These are phyloP conservation scores for Straminergon stramineum DNA, from an alignment of 225 moss, liverwort and hornwort species.

Conservation along the genomic window DNA sequence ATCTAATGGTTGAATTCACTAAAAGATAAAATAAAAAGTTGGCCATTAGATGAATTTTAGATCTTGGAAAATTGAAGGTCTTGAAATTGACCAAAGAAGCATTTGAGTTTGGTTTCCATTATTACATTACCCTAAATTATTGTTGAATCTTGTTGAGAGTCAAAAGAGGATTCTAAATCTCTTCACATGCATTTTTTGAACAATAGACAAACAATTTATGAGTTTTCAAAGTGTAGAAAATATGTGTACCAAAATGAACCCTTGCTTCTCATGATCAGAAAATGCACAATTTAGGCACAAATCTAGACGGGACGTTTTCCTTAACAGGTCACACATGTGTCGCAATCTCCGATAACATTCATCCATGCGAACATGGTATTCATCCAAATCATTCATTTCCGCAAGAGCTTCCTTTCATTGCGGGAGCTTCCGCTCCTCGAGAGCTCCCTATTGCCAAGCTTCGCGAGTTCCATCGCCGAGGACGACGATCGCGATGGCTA, in stretches of 20 bases:
- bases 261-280: not conserved
- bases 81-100: not conserved
- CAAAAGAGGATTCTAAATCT: not conserved
- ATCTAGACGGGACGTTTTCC: not conserved
- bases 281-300: not conserved
- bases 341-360: not conserved
- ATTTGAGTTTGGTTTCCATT: not conserved
- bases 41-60: no score
- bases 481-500: conserved; percentile 9
- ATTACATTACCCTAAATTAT: not conserved
- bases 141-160: not conserved
- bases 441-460: not conserved
- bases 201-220: fast-evolving
- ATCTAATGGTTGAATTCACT: not conserved
- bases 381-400: not conserved
- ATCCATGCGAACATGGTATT: not conserved
- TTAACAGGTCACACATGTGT: not conserved
- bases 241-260: not conserved
- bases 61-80: not conserved
- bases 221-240: not conserved
- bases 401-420: no score
- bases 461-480: not conserved
- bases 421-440: no score
- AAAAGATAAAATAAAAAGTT: not conserved
- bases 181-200: not conserved